These are phyloP conservation scores for Phyllostachys edulis DNA, from an alignment of 176 grass and related monocot genomes.

Conservation along the genomic window DNA sequence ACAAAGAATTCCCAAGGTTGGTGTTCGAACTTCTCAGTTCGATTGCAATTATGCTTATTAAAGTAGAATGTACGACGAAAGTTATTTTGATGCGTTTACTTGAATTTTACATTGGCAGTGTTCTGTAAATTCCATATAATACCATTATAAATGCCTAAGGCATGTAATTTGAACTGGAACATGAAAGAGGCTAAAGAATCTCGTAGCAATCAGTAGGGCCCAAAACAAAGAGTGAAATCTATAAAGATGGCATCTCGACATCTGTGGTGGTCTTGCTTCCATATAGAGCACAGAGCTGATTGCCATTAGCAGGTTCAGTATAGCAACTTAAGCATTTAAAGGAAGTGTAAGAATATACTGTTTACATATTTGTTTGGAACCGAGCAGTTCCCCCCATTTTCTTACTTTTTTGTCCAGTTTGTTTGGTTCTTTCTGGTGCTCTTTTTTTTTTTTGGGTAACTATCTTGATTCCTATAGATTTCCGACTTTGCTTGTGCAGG, in stretches of 20 bases:
- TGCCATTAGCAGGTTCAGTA: no score
- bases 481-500: constrained; percentile 35
- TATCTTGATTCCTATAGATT: not conserved
- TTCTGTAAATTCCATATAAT: not conserved
- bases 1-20: constrained; percentile 66
- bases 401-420: not conserved
- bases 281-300: no score
- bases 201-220: not conserved
- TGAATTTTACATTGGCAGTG: not conserved
- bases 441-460: not conserved
- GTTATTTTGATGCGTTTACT: not conserved
- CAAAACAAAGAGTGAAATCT: not conserved
- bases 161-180: not conserved
- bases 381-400: not conserved
- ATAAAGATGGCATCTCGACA: no score
- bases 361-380: not conserved
- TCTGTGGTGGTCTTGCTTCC: no score
- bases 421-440: not conserved
- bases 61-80: not conserved
- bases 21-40: not conserved
- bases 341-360: not conserved
- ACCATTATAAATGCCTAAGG: not conserved
- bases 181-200: not conserved
- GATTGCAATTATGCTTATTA: not conserved
- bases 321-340: no score